Conservation (phyloP, 2,329 filamentous ascomycete genomes). For the Epichloe gansuensis region DNA sequence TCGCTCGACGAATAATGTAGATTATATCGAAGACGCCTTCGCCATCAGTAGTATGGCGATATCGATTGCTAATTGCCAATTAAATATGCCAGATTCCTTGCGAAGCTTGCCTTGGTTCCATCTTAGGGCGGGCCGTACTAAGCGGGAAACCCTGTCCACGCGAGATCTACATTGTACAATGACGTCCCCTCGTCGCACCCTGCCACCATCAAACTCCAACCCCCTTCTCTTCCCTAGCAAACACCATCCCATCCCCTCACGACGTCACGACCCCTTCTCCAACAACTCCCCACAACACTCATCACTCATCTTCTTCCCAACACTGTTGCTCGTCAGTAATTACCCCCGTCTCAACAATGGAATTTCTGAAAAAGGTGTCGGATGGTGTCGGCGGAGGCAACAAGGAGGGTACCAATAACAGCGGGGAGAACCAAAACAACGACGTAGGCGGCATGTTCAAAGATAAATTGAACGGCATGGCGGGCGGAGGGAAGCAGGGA, state of each 20-base stretch:
- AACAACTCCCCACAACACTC: too few species aligned
- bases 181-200: neutral
- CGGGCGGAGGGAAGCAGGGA: slow-evolving; percentile 59
- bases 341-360: slow-evolving; percentile 25
- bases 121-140: neutral
- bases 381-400: slow-evolving; percentile 21
- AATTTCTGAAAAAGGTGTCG: slow-evolving; percentile 41
- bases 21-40: neutral
- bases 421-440: slow-evolving; percentile 15
- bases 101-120: neutral
- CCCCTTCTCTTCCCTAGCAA: too few species aligned
- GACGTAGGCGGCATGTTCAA: slow-evolving; percentile 42
- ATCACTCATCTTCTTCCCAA: too few species aligned
- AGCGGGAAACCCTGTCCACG: neutral
- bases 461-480: slow-evolving; percentile 58
- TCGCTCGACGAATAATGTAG: neutral
- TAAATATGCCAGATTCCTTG: neutral
- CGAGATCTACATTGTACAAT: neutral
- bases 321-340: too few species aligned
- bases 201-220: neutral
- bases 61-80: neutral
- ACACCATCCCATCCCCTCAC: neutral
- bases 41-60: neutral
- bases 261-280: neutral
- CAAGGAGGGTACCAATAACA: slow-evolving; percentile 13